phyloP scores from a whole-genome alignment of 176 grass and related monocot genomes.

The Bothriochloa decipiens region DNA sequence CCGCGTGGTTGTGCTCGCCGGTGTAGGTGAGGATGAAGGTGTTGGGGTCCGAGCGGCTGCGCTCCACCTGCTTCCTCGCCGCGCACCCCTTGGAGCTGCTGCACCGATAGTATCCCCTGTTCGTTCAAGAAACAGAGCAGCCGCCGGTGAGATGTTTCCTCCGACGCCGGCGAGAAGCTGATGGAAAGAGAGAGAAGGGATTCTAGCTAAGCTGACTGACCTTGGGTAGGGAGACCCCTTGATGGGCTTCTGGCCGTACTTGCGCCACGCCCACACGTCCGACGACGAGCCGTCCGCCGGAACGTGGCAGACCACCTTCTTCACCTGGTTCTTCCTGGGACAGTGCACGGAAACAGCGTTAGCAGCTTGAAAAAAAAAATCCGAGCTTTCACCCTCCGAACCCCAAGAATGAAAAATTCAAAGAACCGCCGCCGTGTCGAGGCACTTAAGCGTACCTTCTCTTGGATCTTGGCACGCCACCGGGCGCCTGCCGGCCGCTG shows the following conservation, averaged over 20 bases:
- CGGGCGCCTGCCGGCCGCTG: slow-evolving; percentile 30
- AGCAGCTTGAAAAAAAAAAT: slow-evolving; percentile 23
- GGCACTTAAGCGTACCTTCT: slow-evolving; percentile 52
- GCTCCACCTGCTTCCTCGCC: slow-evolving; percentile 88
- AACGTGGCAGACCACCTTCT: slow-evolving; percentile 81
- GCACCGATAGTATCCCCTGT: slow-evolving; percentile 89
- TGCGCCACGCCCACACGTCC: slow-evolving; percentile 89
- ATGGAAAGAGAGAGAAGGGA: background rate
- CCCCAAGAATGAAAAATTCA: background rate
- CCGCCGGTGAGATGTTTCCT: background rate
- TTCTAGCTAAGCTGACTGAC: background rate
- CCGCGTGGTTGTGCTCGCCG: slow-evolving; percentile 82
- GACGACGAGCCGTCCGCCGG: slow-evolving; percentile 73
- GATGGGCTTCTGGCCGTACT: slow-evolving; percentile 91
- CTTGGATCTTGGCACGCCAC: slow-evolving; percentile 65
- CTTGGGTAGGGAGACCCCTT: slow-evolving; percentile 82
- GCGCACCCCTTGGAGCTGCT: slow-evolving; percentile 84
- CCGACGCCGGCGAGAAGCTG: background rate
- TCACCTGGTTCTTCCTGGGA: slow-evolving; percentile 88
- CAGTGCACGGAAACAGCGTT: background rate
- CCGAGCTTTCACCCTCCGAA: background rate
- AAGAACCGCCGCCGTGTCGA: background rate
- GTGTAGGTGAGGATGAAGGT: slow-evolving; percentile 91
- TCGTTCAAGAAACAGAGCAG: slow-evolving; percentile 36
- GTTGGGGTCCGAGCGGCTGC: slow-evolving; percentile 64